phyloP scores from a whole-genome alignment of 306 rosid genomes.

The Medicago lupulina region DNA sequence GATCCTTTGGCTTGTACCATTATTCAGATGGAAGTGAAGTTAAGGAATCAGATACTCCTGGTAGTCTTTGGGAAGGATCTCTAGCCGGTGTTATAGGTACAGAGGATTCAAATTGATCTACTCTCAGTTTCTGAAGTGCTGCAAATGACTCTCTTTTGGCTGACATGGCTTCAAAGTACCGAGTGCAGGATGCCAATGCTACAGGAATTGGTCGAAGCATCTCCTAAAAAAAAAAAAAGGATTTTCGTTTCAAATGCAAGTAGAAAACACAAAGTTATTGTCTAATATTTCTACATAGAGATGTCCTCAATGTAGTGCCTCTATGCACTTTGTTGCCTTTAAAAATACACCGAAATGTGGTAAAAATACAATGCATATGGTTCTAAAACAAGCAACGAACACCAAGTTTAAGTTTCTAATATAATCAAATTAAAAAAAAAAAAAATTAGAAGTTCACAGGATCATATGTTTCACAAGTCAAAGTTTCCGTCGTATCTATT shows the following conservation, averaged over 20 bases:
- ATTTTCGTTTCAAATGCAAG: slow-evolving; percentile 17
- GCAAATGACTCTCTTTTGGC: slow-evolving; percentile 97
- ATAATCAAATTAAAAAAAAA: neutral
- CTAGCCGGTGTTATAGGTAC: slow-evolving; percentile 62
- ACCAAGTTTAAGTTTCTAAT: slow-evolving; percentile 5
- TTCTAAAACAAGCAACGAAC: slow-evolving; percentile 5
- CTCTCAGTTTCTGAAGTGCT: slow-evolving; percentile 84
- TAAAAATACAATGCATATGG: slow-evolving; percentile 1
- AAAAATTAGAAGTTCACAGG: neutral
- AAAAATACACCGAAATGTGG: slow-evolving; percentile 12
- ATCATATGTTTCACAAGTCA: neutral
- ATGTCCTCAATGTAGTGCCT: neutral
- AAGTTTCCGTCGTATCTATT: slow-evolving; percentile 4
- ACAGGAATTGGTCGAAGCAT: slow-evolving; percentile 98
- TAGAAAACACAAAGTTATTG: neutral
- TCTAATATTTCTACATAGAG: neutral
- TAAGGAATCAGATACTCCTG: slow-evolving; percentile 59
- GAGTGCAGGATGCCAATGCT: slow-evolving; percentile 92
- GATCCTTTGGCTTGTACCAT: slow-evolving; percentile 61
- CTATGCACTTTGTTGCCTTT: slow-evolving; percentile 13
- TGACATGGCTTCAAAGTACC: slow-evolving; percentile 96
- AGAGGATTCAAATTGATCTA: slow-evolving; percentile 59
- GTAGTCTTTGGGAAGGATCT: slow-evolving; percentile 61
- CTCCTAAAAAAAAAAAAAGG: slow-evolving; percentile 53
- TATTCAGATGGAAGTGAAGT: slow-evolving; percentile 77